Evolutionary conservation across 192 early-diverging fungal species (phyloP).

Genomic region (Chytriomyces hyalinus): DNA sequence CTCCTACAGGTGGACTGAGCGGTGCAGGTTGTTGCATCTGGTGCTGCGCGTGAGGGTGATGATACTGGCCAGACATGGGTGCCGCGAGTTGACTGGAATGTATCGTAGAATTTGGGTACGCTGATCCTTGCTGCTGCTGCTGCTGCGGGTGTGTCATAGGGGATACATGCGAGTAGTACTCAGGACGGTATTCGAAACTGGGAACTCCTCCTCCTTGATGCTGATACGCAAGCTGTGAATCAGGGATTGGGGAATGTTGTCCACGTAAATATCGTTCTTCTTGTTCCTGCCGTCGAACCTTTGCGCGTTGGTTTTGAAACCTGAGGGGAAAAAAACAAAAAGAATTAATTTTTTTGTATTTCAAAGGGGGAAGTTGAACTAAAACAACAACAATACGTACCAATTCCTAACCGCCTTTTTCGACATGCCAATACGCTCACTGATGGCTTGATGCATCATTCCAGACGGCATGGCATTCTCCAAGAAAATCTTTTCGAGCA

Average conservation of each 20-base stretch:
- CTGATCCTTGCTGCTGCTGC: not conserved
- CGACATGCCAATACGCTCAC: conserved; percentile 17
- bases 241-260: not conserved
- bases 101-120: not conserved
- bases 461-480: conserved; percentile 23
- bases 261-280: not conserved
- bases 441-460: conserved; percentile 21
- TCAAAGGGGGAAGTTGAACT: not conserved
- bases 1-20: too few relatives aligned
- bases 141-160: not conserved
- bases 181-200: too few relatives aligned
- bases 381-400: not conserved
- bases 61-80: too few relatives aligned
- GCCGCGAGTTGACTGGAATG: not conserved
- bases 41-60: too few relatives aligned
- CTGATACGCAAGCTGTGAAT: not conserved
- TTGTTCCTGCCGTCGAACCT: conserved; percentile 42
- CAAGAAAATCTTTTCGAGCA: conserved; percentile 8
- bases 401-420: conserved; percentile 15
- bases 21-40: too few relatives aligned
- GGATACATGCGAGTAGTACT: too few relatives aligned
- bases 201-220: not conserved
- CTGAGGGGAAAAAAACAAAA: not conserved
- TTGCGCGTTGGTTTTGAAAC: conserved; percentile 84
- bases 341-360: too few relatives aligned